Base-by-base conservation (phyloP, 306 rosid species). In the Pterocarpus santalinus region DNA sequence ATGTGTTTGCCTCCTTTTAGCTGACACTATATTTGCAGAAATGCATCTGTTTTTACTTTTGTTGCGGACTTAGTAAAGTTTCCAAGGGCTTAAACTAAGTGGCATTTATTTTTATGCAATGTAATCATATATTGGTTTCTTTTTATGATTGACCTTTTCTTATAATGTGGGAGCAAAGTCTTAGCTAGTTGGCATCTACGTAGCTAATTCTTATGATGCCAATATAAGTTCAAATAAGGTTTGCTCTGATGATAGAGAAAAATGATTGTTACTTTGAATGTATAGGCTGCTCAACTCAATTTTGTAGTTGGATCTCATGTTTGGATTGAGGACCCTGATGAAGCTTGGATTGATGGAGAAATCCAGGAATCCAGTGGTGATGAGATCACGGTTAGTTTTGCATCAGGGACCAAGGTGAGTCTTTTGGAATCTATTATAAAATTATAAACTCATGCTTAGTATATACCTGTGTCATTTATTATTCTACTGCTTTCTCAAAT, bases 331-430 rank as follows among this genome's bases (percentile, higher is more conserved):
- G 96, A 95, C 85, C 85, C 89, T 52, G 94, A 89, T 71, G 47
- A 53, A 82, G 89, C 99, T 41, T 95, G 99, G 98, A 11, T 89
- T 71, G 98, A 90, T 72, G 99, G 92, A 68, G 97, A 95, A 87
- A 84, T 95, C 11, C 70, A 85, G 16, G 91, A 88, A 83, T 80
- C 84, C 81, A 73, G 86, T 15, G 86, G 71, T 15, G 78, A 82
- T 17, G 89, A 88, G 63, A 69, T 95, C 84, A 86, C 80, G 15
- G 51, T 91, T 65, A 82, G 69, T 16, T 70, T 68, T 75, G 85
- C 86, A 58, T 80, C 96, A 9, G 98, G 92, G 73, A 82, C 86
- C 35, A 88, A 13, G 65, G 99, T 95, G 55, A 90, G 92, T 89
- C 72, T 60, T 58, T 62, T 47, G 55, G 14, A 52, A 55, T 82